Evolutionary conservation across 768 basidiomycete genomes (phyloP).

Genomic region (Lactarius pseudohatsudake): DNA sequence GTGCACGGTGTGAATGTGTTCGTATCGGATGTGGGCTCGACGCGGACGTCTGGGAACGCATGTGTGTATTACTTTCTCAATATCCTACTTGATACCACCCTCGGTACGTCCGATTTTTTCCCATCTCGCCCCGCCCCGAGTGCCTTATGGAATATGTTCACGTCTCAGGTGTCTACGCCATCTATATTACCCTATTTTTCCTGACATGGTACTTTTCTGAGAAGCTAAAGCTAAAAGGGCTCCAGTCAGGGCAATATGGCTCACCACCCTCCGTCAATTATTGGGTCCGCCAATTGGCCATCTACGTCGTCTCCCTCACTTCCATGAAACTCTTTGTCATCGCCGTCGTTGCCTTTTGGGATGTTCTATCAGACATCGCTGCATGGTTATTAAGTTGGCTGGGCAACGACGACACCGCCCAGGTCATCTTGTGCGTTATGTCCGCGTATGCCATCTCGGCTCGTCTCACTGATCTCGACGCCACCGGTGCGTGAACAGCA

Average conservation of each 20-base stretch:
- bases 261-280: conserved; percentile 69
- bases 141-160: not conserved
- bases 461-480: not conserved
- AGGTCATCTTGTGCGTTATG: conserved; percentile 75
- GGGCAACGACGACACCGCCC: conserved; percentile 58
- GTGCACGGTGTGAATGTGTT: conserved; percentile 78
- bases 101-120: conserved; percentile 53
- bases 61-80: conserved; percentile 93
- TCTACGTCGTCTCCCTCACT: conserved; percentile 79
- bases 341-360: conserved; percentile 65
- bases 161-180: conserved; percentile 71
- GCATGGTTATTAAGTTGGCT: conserved; percentile 86
- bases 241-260: conserved; percentile 88
- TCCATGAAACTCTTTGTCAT: conserved; percentile 94
- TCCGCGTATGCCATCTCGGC: not conserved
- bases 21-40: conserved; percentile 74
- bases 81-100: conserved; percentile 86
- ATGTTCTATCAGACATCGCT: conserved; percentile 70
- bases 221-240: conserved; percentile 66
- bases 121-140: not conserved
- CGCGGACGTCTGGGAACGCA: conserved; percentile 72
- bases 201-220: conserved; percentile 65
- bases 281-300: conserved; percentile 75
- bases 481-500: conserved; percentile 46
- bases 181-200: conserved; percentile 70